Evolutionary conservation across 176 grass and related monocot genomes (phyloP).

Genomic region (Avena sativa): DNA sequence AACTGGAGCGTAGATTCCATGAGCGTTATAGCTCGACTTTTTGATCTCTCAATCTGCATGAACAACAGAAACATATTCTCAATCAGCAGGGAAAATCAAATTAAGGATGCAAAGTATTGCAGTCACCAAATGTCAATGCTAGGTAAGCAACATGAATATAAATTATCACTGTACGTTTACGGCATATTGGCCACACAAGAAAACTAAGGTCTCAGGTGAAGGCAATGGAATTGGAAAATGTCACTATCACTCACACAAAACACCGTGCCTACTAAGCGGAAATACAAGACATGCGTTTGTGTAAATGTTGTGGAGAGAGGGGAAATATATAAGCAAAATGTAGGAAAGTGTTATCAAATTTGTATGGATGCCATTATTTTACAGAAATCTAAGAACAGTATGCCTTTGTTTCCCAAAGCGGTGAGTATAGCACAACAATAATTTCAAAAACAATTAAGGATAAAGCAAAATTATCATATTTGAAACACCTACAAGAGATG

Average conservation of each 20-base stretch:
- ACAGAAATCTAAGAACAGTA: not conserved
- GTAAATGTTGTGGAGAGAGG: not conserved
- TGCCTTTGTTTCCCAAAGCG: not conserved
- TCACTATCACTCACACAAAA: not conserved
- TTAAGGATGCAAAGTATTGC: slow-evolving; percentile 13
- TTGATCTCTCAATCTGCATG: slow-evolving; percentile 90
- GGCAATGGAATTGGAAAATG: slow-evolving; percentile 6
- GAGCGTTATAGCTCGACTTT: slow-evolving; percentile 71
- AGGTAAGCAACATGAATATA: slow-evolving; percentile 5
- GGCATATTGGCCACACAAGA: not conserved
- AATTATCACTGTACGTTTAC: slow-evolving; percentile 9
- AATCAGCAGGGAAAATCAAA: slow-evolving; percentile 1
- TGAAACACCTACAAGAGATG: slow-evolving; percentile 72
- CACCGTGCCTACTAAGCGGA: not conserved
- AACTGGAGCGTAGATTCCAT: slow-evolving; percentile 85
- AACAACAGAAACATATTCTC: slow-evolving; percentile 5
- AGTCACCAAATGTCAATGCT: slow-evolving; percentile 15
- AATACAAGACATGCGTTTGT: not conserved
- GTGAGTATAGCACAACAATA: slow-evolving; percentile 16
- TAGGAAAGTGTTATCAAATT: slow-evolving; percentile 25
- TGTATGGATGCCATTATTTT: slow-evolving; percentile 17
- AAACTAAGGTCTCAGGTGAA: not conserved
- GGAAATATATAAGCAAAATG: not conserved
- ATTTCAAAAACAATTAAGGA: slow-evolving; percentile 8
- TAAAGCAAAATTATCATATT: slow-evolving; percentile 21